A percentile compares a stretch with the other conserved stretches of the same genome.
phyloP scores from a whole-genome alignment of 176 grass and related monocot genomes.

The Carex pumila region DNA sequence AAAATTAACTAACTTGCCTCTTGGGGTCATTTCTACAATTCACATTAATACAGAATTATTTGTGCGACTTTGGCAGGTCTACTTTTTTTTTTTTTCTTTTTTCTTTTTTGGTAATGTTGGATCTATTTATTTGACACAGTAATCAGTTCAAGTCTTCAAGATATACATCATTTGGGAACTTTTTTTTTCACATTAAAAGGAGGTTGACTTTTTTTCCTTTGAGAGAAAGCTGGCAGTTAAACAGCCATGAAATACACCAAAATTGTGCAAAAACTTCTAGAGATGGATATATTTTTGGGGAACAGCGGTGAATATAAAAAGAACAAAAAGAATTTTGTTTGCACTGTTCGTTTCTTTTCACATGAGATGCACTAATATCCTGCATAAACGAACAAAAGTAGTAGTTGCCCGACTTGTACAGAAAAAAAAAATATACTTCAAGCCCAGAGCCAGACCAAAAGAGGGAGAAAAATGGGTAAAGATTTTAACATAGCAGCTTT shows the following conservation, averaged over 20 bases:
- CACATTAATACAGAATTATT: background rate
- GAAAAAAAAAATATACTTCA: background rate
- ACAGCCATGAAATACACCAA: background rate
- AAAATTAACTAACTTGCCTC: background rate
- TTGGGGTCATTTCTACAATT: background rate
- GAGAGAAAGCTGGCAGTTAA: background rate
- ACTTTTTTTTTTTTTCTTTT: too few relatives aligned
- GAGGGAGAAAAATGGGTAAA: background rate
- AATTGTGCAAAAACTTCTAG: background rate
- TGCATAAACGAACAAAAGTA: background rate
- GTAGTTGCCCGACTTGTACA: background rate
- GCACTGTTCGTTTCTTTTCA: conserved; percentile 5
- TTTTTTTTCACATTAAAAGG: background rate
- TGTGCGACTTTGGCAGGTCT: background rate
- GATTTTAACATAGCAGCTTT: too few relatives aligned
- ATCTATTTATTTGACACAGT: background rate
- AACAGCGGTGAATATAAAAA: background rate
- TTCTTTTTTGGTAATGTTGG: background rate
- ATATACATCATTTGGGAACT: background rate
- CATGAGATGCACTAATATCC: background rate
- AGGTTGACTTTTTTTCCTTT: background rate
- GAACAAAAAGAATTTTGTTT: background rate
- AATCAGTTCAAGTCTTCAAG: background rate
- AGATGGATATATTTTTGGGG: background rate
- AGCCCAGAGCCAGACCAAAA: background rate